A percentile compares a stretch with the other conserved stretches of the same genome.
Conservation (phyloP, 2,329 filamentous ascomycete genomes). For the Epicoccum nigrum region DNA sequence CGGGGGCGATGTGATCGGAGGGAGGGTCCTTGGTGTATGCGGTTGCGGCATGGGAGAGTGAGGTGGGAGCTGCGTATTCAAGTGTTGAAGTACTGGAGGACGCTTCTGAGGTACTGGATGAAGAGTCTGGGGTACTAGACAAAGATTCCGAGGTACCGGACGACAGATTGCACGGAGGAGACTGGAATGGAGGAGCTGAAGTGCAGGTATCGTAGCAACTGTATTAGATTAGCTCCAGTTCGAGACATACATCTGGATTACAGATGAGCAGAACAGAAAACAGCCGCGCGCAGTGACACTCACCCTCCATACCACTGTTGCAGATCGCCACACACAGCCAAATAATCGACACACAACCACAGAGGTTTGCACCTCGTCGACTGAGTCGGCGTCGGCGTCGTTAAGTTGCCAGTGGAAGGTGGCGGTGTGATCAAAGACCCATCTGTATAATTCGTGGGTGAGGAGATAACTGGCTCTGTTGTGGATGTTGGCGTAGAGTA, state of each 20-base stretch:
- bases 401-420: not conserved
- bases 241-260: too few species aligned
- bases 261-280: not conserved
- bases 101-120: not conserved
- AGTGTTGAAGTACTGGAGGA: not conserved
- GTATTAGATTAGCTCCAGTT: not conserved
- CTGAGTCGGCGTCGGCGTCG: not conserved
- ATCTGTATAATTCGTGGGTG: not conserved
- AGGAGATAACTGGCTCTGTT: not conserved
- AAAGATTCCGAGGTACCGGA: not conserved
- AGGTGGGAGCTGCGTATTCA: not conserved
- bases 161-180: conserved; percentile 15
- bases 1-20: not conserved
- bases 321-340: conserved; percentile 8
- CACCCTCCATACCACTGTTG: conserved; percentile 16
- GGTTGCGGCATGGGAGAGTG: not conserved
- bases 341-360: conserved; percentile 18
- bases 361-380: not conserved
- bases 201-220: conserved; percentile 25
- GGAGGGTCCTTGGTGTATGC: conserved; percentile 6
- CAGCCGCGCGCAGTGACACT: not conserved
- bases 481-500: not conserved
- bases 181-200: conserved; percentile 1
- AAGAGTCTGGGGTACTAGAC: too few species aligned
- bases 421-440: not conserved